Conservation (phyloP, 345 rosid genomes). For the Limnanthes douglasii region DNA sequence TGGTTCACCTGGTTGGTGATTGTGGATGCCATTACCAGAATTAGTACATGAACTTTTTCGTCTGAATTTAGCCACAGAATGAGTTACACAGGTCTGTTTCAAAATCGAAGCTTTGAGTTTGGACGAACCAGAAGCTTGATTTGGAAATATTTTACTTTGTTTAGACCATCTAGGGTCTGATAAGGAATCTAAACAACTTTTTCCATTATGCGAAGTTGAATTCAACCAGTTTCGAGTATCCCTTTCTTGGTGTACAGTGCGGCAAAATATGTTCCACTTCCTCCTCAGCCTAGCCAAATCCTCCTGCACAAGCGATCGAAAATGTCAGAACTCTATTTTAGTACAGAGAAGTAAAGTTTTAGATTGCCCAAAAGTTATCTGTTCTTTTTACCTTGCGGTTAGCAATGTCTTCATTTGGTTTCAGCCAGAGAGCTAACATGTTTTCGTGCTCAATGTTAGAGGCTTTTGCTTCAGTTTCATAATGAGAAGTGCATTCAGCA, state of each 20-base stretch:
- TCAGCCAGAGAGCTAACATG: conserved; percentile 58
- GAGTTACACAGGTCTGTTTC: conserved; percentile 18
- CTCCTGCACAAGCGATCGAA: conserved; percentile 31
- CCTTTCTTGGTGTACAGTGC: conserved; percentile 32
- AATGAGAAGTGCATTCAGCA: conserved; percentile 56
- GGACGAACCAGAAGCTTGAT: conserved; percentile 20
- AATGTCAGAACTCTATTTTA: conserved; percentile 7
- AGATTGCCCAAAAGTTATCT: not conserved
- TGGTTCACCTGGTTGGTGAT: conserved; percentile 19
- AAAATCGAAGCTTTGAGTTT: conserved; percentile 26
- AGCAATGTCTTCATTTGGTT: conserved; percentile 22
- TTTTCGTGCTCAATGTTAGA: conserved; percentile 37
- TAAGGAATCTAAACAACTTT: conserved; percentile 10
- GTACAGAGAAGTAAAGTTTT: conserved; percentile 3
- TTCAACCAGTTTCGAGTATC: no score
- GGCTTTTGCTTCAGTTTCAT: conserved; percentile 52
- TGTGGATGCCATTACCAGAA: conserved; percentile 10
- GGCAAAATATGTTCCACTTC: conserved; percentile 71
- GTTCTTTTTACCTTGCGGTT: conserved; percentile 32
- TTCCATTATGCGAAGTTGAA: conserved; percentile 7
- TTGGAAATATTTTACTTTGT: conserved; percentile 5
- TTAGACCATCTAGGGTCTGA: conserved; percentile 30
- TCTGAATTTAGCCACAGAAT: conserved; percentile 46
- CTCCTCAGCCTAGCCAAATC: conserved; percentile 37
- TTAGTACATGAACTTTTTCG: conserved; percentile 51